phyloP scores from a whole-genome alignment of 192 early-diverging fungal genomes.

The Backusella sp. region DNA sequence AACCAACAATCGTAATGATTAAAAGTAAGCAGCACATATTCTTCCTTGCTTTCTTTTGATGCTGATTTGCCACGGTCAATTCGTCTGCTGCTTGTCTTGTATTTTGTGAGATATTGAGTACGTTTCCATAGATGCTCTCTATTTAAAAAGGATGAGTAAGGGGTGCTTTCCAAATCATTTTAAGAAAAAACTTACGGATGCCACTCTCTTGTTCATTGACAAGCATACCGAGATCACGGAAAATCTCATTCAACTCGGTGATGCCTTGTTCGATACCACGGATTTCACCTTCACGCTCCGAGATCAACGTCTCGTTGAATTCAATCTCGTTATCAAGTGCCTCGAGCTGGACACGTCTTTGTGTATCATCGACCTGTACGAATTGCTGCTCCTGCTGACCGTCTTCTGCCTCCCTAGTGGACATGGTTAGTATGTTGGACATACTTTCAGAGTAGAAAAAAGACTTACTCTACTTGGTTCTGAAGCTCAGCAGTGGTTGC shows the following conservation, averaged over 20 bases:
- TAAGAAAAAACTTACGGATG: constrained; percentile 56
- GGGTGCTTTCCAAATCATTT: no score
- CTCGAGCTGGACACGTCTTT: constrained; percentile 61
- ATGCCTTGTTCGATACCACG: constrained; percentile 92
- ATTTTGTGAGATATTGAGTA: constrained; percentile 77
- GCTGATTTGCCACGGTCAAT: constrained; percentile 72
- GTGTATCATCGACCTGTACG: constrained; percentile 57
- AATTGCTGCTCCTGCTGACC: constrained; percentile 49
- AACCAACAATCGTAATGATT: constrained; percentile 67
- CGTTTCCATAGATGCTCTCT: constrained; percentile 97
- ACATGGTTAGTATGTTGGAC: neutral
- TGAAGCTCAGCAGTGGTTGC: constrained; percentile 37
- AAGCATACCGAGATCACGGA: constrained; percentile 91
- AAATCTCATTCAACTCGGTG: constrained; percentile 94
- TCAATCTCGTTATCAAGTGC: constrained; percentile 90
- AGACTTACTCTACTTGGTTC: constrained; percentile 28
- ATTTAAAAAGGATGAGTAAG: neutral
- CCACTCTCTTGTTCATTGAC: constrained; percentile 97
- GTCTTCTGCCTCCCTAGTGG: constrained; percentile 31
- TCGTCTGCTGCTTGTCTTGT: constrained; percentile 80
- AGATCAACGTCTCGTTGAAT: constrained; percentile 92
- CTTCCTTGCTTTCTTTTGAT: constrained; percentile 77
- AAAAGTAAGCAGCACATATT: constrained; percentile 83
- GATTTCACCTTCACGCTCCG: constrained; percentile 92
- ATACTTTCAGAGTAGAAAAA: neutral